Base-by-base conservation (phyloP, 805 yeast genomes). In the Lipomyces chichibuensis region DNA sequence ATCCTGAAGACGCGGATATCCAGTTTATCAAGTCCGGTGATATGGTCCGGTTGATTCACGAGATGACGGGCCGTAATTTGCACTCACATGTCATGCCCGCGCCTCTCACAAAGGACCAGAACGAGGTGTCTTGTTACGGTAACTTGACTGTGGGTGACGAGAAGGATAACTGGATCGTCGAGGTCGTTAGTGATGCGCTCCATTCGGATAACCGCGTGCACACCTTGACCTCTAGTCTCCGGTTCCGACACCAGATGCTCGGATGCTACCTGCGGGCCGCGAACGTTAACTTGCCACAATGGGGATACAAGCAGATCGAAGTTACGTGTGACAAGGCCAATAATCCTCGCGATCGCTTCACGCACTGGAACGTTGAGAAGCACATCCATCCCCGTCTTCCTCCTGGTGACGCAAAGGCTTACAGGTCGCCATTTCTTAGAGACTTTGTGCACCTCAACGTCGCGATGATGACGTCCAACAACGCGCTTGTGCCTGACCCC, bases 251-350 rank as follows among this genome's bases (percentile, higher is more conserved):
- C 77, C 82, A 82, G 71, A 85, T 77, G 9, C 77, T 92, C 74
- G 89, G 90, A 54, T 96, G 98, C 77, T 93, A 92, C 77, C 81
- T 95, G 75, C 90, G 93, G 71, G 90, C 94, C 14, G 84, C 95
- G 11, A 98, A 97, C 57, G 80, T 82, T 71, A 77, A 85, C 29
- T 87, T 93, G 75, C 99, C 99, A 23, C 87, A 87, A 20, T 95
- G 99, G 99, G 99, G 99, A 25, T 95, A 94, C 85, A 86, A 92
- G 77, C 99, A 95, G 82, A 97, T 97, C 70, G 99, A 95, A 81
- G 94, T 95, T 71, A 88, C 88, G 1, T 95, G 99, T 80, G 75
- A 77, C 63, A 77, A 77, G 33, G 70, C 72, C 59, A 80, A 87
- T 74, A 78, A 85, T 33, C 70, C 77, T 11, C 80, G 81, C 63